A percentile compares a stretch with the other conserved stretches of the same genome.
phyloP scores from a whole-genome alignment of 139 green algal species.

The Microglena sp. region DNA sequence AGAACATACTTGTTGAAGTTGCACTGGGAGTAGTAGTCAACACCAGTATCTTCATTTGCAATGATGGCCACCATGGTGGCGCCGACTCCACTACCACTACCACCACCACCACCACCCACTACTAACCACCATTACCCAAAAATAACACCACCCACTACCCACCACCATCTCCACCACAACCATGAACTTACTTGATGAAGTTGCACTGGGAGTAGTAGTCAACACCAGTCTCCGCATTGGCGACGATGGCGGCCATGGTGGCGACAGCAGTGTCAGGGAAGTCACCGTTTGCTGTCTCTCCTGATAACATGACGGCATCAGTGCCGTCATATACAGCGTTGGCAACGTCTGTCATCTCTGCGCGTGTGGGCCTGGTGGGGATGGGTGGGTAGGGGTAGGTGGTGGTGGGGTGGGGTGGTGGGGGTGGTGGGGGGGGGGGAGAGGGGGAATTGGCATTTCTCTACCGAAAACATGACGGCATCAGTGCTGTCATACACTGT shows the following conservation, averaged over 20 bases:
- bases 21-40: constrained; percentile 46
- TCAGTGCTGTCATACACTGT: too few relatives aligned
- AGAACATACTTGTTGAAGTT: constrained; percentile 38
- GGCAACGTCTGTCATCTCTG: constrained; percentile 78
- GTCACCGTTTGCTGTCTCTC: constrained; percentile 68
- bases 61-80: constrained; percentile 69
- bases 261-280: constrained; percentile 58
- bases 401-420: too few relatives aligned
- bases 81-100: too few relatives aligned
- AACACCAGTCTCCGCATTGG: constrained; percentile 55
- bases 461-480: too few relatives aligned
- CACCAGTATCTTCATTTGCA: constrained; percentile 53
- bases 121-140: too few relatives aligned
- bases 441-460: too few relatives aligned
- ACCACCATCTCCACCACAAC: too few relatives aligned
- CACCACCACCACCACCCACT: too few relatives aligned
- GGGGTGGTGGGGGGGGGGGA: too few relatives aligned
- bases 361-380: constrained; percentile 55
- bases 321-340: constrained; percentile 75
- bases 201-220: constrained; percentile 45
- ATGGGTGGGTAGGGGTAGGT: too few relatives aligned
- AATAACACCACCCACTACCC: too few relatives aligned
- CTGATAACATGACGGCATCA: constrained; percentile 46
- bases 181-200: constrained; percentile 36
- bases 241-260: constrained; percentile 70